phyloP scores from a whole-genome alignment of 768 basidiomycete species.

The Suillus cothurnatus region DNA sequence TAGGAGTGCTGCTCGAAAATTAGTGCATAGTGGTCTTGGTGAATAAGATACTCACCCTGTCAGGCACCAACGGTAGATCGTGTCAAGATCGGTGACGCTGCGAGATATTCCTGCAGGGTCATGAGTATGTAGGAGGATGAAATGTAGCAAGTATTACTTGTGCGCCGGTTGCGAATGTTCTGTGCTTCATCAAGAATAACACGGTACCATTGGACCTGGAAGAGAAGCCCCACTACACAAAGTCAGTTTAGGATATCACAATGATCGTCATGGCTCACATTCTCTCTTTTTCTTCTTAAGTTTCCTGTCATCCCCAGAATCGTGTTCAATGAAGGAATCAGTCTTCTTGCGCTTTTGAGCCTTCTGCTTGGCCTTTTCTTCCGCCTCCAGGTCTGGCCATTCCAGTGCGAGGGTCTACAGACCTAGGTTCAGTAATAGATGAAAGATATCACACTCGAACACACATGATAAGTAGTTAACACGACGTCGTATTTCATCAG shows the following conservation, averaged over 20 bases:
- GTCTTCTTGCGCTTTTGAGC: conserved; percentile 15
- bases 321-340: conserved; percentile 27
- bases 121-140: background rate
- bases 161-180: conserved; percentile 43
- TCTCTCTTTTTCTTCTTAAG: conserved; percentile 42
- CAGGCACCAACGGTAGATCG: conserved; percentile 65
- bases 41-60: conserved; percentile 49
- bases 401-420: conserved; percentile 56
- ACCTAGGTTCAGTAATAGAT: background rate
- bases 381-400: conserved; percentile 57
- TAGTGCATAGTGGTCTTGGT: background rate
- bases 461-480: conserved; percentile 52
- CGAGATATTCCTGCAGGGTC: conserved; percentile 47
- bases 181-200: conserved; percentile 62
- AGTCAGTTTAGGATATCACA: conserved; percentile 29
- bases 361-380: conserved; percentile 34
- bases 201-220: conserved; percentile 49
- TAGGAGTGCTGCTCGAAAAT: conserved; percentile 49
- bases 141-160: conserved; percentile 37
- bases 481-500: conserved; percentile 63
- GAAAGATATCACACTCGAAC: conserved; percentile 17
- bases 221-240: conserved; percentile 46
- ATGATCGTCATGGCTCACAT: conserved; percentile 12
- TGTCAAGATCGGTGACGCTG: conserved; percentile 53
- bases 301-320: conserved; percentile 20